Evolutionary conservation across 805 yeast species (phyloP).

Genomic region (Hanseniaspora guilliermondii): DNA sequence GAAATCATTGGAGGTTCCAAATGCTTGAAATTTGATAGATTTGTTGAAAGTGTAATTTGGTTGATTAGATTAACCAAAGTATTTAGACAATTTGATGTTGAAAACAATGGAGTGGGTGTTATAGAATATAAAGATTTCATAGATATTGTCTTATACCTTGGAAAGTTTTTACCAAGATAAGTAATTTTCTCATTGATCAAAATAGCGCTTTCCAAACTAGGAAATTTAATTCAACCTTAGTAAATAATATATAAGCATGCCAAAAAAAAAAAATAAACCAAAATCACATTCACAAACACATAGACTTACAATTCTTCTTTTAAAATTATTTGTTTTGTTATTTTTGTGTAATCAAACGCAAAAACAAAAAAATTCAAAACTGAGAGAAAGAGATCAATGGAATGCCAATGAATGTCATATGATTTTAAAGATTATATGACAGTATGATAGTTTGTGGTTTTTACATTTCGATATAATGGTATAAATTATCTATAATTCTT

Average conservation of each 20-base stretch:
- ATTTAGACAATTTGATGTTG: constrained; percentile 64
- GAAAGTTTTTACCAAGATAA: constrained; percentile 23
- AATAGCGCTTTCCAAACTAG: background rate
- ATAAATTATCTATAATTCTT: no score
- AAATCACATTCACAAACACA: no score
- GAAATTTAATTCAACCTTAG: background rate
- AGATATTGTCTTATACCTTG: constrained; percentile 35
- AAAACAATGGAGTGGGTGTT: constrained; percentile 60
- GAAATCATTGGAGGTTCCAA: constrained; percentile 25
- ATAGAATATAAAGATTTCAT: constrained; percentile 55
- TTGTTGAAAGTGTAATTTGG: constrained; percentile 70
- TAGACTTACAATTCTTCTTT: no score
- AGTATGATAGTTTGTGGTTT: no score
- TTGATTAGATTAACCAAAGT: constrained; percentile 63
- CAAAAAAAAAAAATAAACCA: background rate
- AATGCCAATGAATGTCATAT: no score
- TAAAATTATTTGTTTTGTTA: no score
- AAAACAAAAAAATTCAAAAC: no score
- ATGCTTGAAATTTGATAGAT: constrained; percentile 60
- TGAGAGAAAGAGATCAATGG: no score
- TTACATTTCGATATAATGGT: no score
- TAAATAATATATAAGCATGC: background rate
- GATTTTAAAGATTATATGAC: no score
- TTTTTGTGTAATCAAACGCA: no score
- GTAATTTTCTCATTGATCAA: background rate